Base-by-base conservation (phyloP, 192 early-diverging fungal species). In the Podila minutissima region DNA sequence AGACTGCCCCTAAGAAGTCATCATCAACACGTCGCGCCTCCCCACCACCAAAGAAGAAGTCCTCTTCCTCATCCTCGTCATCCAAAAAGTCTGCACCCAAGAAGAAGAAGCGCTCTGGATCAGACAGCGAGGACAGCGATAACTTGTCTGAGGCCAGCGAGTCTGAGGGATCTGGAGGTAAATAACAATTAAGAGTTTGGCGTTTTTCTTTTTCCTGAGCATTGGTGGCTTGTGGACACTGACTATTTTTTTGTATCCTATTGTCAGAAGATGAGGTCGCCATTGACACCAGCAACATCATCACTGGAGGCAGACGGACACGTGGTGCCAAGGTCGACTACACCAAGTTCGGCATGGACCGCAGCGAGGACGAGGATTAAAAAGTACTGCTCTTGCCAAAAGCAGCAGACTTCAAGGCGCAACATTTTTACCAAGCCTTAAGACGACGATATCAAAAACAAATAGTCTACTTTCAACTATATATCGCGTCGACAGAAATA, bases 271-370 rank as follows among this genome's bases (percentile, higher is more conserved):
- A 79, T 49, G 75, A 79, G 20, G 71, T 73, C 35, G 77, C 71
- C 28, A 82, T 94, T 29, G 91, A 94, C 81, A 86, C 67, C 38
- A 83, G 79, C 62, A 84, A 86, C 74, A 92, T 94, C 70, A 94
- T 94, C 60, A 62, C 71, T 13, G 75, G 75, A 59, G 83, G 89
- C 49, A 85, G 92, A 75, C 85, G 92, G 53, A 94, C 92, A 41
- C 78, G 92, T 20, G 92, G 92, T 28, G 86, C 86, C 61, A 90
- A 85, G 76, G 89, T 94, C 67, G 92, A 94, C 69, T 94, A 90
- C 77, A 88, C 87, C 11, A 88, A 92, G 74, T 93, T 93, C 76
- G 92, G 92, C 37, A 89, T 90, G 62, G 88, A 85, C 68, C 57
- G 67, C 26, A 73, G 75, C 49, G 83, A 77, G 5, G 86, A 84